Evolutionary conservation across 305 asterid genomes (phyloP).

Genomic region (Fraxinus velutina): DNA sequence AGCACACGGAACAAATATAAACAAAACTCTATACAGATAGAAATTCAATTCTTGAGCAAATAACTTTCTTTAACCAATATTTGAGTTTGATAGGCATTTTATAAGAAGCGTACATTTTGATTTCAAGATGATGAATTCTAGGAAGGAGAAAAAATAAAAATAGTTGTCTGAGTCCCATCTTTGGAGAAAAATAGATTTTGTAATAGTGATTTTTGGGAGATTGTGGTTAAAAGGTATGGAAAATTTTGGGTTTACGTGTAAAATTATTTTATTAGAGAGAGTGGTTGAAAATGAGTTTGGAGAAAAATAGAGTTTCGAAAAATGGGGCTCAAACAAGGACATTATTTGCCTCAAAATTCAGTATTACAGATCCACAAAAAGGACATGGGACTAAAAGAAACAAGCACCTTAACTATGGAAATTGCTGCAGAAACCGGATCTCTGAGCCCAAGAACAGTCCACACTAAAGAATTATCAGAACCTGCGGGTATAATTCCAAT

Average conservation of each 20-base stretch:
- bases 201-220: not conserved
- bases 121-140: not conserved
- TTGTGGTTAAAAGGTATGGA: not conserved
- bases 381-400: not conserved
- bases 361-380: not conserved
- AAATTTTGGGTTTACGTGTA: not conserved
- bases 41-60: not conserved
- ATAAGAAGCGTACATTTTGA: not conserved
- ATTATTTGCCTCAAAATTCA: constrained; percentile 1
- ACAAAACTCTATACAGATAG: not conserved
- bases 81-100: not conserved
- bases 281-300: not conserved
- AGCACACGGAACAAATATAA: constrained; percentile 1
- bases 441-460: constrained; percentile 96
- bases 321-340: not conserved
- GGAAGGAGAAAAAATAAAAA: not conserved
- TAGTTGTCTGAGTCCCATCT: not conserved
- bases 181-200: not conserved
- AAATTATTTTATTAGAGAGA: not conserved
- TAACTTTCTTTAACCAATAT: not conserved
- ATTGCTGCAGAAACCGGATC: constrained; percentile 96
- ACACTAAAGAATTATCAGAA: constrained; percentile 92
- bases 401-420: constrained; percentile 76
- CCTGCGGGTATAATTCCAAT: constrained; percentile 97
- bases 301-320: not conserved